Conservation (phyloP, 139 green algal species). For the Trebouxia sp. region DNA sequence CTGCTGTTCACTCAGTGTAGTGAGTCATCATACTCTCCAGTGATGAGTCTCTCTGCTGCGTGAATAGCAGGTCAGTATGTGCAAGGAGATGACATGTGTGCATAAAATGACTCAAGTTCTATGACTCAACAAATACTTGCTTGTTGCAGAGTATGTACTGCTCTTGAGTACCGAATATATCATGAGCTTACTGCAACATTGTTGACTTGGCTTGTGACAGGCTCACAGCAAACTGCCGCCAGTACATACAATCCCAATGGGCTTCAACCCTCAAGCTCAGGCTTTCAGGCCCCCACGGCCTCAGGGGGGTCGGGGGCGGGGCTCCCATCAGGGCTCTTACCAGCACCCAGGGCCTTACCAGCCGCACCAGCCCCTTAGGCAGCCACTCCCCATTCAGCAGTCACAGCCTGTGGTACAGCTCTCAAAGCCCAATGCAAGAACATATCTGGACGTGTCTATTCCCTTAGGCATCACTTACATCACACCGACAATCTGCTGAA, state of each 20-base stretch:
- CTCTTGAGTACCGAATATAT: no score
- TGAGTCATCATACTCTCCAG: background rate
- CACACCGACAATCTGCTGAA: no score
- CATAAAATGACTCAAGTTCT: no score
- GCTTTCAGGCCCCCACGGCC: background rate
- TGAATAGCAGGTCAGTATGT: background rate
- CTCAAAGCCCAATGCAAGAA: no score
- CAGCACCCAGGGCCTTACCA: background rate
- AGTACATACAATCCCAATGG: no score
- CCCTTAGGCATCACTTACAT: no score
- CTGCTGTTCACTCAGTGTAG: background rate
- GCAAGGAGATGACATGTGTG: background rate
- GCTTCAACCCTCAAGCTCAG: conserved; percentile 3
- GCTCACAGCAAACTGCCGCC: background rate
- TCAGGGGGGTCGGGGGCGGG: background rate
- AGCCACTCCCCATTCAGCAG: background rate
- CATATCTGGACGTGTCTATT: no score
- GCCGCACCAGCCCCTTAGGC: background rate
- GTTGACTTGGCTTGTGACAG: no score
- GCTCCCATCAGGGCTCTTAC: background rate
- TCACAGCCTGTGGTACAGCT: conserved; percentile 1
- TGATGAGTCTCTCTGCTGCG: background rate
- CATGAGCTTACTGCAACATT: no score
- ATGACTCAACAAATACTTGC: no score
- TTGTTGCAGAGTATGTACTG: no score